Conservation (phyloP, 2,329 filamentous ascomycete species). For the Colletotrichum tropicicola region DNA sequence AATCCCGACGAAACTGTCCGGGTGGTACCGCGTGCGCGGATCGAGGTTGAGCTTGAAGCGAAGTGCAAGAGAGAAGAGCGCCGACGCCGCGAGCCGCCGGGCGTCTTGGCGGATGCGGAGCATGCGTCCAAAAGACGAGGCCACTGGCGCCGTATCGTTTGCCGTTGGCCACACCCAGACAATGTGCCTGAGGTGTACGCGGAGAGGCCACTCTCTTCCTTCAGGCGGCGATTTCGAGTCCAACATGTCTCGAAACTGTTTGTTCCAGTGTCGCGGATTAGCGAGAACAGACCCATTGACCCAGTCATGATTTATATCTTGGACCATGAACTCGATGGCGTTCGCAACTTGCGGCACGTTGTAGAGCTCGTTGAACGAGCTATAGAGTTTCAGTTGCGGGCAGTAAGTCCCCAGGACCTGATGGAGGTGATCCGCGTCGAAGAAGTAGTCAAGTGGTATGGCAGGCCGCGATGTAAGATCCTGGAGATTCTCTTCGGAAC, state of each 20-base stretch:
- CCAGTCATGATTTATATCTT: constrained; percentile 30
- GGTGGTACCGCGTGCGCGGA: constrained; percentile 35
- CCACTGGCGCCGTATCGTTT: constrained; percentile 39
- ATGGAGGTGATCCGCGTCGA: constrained; percentile 43
- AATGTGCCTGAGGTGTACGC: constrained; percentile 40
- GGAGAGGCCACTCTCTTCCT: constrained; percentile 41
- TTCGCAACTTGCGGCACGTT: constrained; percentile 40
- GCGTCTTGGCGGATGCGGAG: constrained; percentile 45
- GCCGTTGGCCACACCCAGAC: constrained; percentile 42
- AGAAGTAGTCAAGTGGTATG: constrained; percentile 43
- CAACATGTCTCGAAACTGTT: constrained; percentile 37
- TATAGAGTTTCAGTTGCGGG: constrained; percentile 46
- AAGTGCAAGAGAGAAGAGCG: constrained; percentile 43
- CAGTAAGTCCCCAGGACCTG: constrained; percentile 39
- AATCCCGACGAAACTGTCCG: constrained; percentile 41
- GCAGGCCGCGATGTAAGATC: constrained; percentile 27
- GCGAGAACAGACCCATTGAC: constrained; percentile 38
- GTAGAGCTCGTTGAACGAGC: constrained; percentile 44
- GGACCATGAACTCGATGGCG: constrained; percentile 35
- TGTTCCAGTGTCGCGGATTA: constrained; percentile 31
- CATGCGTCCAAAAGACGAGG: constrained; percentile 47
- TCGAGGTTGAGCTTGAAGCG: constrained; percentile 36
- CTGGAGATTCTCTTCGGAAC: constrained; percentile 41
- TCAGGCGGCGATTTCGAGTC: constrained; percentile 36
- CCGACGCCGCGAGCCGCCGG: constrained; percentile 43